A percentile compares a stretch with the other conserved stretches of the same genome.
Conservation (phyloP, 495 filamentous ascomycete species). For the Apodospora peruviana region DNA sequence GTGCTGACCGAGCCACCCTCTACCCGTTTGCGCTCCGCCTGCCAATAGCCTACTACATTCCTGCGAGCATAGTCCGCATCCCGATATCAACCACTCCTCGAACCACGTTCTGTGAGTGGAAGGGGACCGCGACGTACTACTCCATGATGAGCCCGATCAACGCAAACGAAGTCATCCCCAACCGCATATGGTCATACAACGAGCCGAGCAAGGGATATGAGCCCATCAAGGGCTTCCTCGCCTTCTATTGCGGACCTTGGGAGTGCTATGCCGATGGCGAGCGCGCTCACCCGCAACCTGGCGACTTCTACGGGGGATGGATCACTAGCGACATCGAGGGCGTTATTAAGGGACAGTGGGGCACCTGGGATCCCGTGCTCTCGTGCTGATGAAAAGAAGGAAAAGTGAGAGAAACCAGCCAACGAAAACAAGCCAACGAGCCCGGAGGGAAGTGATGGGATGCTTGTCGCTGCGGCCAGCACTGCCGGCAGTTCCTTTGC, state of each 20-base stretch:
- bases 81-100: conserved; percentile 38
- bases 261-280: conserved; percentile 58
- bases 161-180: conserved; percentile 32
- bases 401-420: too few species aligned
- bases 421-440: neutral
- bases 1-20: conserved; percentile 2
- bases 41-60: conserved; percentile 51
- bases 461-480: too few species aligned
- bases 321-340: conserved; percentile 52
- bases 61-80: conserved; percentile 34
- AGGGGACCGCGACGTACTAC: conserved; percentile 51
- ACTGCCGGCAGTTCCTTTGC: too few species aligned
- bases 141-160: conserved; percentile 29
- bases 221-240: conserved; percentile 44
- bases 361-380: conserved; percentile 27
- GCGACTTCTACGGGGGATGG: conserved; percentile 58
- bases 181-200: conserved; percentile 52
- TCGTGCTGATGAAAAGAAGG: too few species aligned
- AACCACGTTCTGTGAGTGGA: conserved; percentile 51
- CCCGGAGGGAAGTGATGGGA: too few species aligned
- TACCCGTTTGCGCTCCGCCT: neutral
- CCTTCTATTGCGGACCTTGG: conserved; percentile 52
- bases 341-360: conserved; percentile 46
- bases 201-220: conserved; percentile 42
- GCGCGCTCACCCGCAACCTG: conserved; percentile 48